These are phyloP conservation scores for Calonectria henricotiae DNA, from an alignment of 2,329 filamentous ascomycete species.

Conservation along the genomic window DNA sequence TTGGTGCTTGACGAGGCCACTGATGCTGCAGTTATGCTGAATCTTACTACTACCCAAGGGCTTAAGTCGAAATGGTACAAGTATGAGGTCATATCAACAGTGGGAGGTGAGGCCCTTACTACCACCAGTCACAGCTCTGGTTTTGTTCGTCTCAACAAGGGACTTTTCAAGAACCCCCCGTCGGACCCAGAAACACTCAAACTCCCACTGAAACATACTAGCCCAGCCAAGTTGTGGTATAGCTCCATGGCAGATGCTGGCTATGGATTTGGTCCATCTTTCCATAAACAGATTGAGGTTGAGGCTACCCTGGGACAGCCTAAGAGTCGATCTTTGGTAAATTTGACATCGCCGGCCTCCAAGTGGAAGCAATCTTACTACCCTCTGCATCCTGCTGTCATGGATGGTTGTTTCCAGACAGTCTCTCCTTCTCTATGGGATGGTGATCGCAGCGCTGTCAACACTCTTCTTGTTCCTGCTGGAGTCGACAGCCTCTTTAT, in stretches of 20 bases:
- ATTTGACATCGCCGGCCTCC: constrained; percentile 15
- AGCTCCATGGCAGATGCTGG: constrained; percentile 31
- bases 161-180: constrained; percentile 12
- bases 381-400: constrained; percentile 32
- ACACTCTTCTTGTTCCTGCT: constrained; percentile 26
- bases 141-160: constrained; percentile 28
- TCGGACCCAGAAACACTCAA: neutral
- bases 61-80: constrained; percentile 30
- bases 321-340: constrained; percentile 22
- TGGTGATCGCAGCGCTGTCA: constrained; percentile 27
- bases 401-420: constrained; percentile 38
- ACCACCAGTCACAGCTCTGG: constrained; percentile 27
- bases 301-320: constrained; percentile 26
- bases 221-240: constrained; percentile 35
- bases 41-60: constrained; percentile 19
- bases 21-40: constrained; percentile 27
- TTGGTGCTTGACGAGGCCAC: constrained; percentile 31
- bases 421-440: constrained; percentile 31
- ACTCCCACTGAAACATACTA: constrained; percentile 26
- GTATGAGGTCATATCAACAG: constrained; percentile 24
- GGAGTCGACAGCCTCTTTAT: constrained; percentile 24
- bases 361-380: constrained; percentile 35
- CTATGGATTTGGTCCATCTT: constrained; percentile 34
- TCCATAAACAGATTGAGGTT: constrained; percentile 34
- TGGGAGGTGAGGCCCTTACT: constrained; percentile 15